phyloP scores from a whole-genome alignment of 2,329 filamentous ascomycete genomes.

The Cordyceps pruinosa region DNA sequence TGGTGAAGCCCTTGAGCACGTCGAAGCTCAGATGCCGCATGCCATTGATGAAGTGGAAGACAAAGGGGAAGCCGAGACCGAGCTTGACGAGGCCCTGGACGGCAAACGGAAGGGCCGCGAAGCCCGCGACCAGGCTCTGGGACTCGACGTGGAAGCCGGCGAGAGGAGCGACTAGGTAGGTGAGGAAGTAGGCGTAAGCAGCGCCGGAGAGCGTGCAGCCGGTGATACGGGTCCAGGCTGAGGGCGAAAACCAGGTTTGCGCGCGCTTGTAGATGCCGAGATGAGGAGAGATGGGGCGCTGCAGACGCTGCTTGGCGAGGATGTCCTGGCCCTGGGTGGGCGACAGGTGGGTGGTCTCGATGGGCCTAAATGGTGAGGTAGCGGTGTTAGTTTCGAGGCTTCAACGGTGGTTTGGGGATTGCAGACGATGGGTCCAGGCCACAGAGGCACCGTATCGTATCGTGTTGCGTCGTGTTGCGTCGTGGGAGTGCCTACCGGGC shows the following conservation, averaged over 20 bases:
- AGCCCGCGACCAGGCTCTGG: conserved; percentile 52
- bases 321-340: conserved; percentile 51
- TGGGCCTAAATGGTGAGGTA: conserved; percentile 28
- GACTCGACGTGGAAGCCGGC: conserved; percentile 59
- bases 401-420: background rate
- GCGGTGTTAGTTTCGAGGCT: background rate
- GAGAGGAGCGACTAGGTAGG: conserved; percentile 74
- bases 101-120: conserved; percentile 51
- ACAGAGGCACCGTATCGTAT: too few relatives aligned
- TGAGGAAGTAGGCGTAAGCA: conserved; percentile 72
- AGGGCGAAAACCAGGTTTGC: conserved; percentile 76
- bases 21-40: conserved; percentile 49
- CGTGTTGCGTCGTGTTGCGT: background rate
- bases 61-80: conserved; percentile 50
- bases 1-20: conserved; percentile 42
- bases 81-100: conserved; percentile 53
- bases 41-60: conserved; percentile 51
- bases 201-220: conserved; percentile 63
- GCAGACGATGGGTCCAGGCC: background rate
- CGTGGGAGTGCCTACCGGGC: conserved; percentile 34
- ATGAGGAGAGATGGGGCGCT: conserved; percentile 79
- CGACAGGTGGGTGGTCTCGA: conserved; percentile 52
- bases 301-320: conserved; percentile 72
- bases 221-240: conserved; percentile 75
- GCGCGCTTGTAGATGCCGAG: conserved; percentile 78